These are phyloP conservation scores for Acacia confusa DNA, from an alignment of 306 rosid genomes.

Conservation along the genomic window DNA sequence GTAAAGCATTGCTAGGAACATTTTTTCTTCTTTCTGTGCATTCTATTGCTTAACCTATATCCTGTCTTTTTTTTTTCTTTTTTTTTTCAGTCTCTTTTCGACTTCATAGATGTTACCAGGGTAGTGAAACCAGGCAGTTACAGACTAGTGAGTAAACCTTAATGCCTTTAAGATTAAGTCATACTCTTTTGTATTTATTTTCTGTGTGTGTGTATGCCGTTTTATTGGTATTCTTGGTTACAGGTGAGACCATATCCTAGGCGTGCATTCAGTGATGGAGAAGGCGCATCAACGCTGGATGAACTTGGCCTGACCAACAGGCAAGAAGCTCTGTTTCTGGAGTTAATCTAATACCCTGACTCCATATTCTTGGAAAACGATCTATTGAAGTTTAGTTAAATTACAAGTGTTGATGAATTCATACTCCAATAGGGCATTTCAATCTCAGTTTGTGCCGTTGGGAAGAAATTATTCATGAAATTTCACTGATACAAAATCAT, in stretches of 20 bases:
- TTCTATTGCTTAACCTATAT: background rate
- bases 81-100: slow-evolving; percentile 74
- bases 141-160: slow-evolving; percentile 75
- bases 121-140: slow-evolving; percentile 78
- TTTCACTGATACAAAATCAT: slow-evolving; percentile 5
- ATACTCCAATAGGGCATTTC: slow-evolving; percentile 2
- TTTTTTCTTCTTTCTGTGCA: slow-evolving; percentile 13
- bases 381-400: slow-evolving; percentile 33
- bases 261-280: slow-evolving; percentile 76
- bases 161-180: background rate
- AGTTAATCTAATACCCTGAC: slow-evolving; percentile 54
- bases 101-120: slow-evolving; percentile 85
- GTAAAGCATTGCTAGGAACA: slow-evolving; percentile 35
- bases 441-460: slow-evolving; percentile 33
- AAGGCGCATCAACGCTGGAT: slow-evolving; percentile 54
- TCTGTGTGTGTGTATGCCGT: background rate
- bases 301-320: slow-evolving; percentile 89
- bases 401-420: slow-evolving; percentile 28
- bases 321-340: slow-evolving; percentile 95
- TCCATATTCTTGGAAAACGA: slow-evolving; percentile 41
- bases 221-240: slow-evolving; percentile 9
- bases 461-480: slow-evolving; percentile 24
- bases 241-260: slow-evolving; percentile 98
- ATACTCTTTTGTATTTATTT: background rate
- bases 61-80: slow-evolving; percentile 2